Base-by-base conservation (phyloP, 2,329 filamentous ascomycete species). In the Penicillium sp. region DNA sequence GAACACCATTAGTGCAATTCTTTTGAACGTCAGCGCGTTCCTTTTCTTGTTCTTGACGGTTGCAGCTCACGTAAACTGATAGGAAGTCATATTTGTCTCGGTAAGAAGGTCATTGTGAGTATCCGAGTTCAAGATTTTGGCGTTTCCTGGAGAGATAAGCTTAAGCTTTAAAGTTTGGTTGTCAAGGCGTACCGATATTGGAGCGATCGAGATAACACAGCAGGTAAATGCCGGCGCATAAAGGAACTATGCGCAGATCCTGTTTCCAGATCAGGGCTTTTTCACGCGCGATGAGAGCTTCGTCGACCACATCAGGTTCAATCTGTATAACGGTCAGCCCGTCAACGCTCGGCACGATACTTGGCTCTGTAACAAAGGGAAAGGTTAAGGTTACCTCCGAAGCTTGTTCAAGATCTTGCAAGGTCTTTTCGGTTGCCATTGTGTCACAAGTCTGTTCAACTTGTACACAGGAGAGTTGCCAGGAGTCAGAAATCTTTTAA, bases 201-300 rank as follows among this genome's bases (percentile, higher is more conserved):
- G 81, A 79, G 36, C 81, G 75, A 66, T 87, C 84, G 19, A 87
- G 76, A 63, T 84, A 87, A 67, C 81, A 84, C 18, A 87, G 75
- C 38, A 87, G 75, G 64, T 86, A 88, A 42, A 87, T 84, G 44
- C 67, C 71, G 6, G 81, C 80, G n/a, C 76, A 80, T 12, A 87
- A 69, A 1, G 84, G 83, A 12, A 87, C 71, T 49, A 87, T 84
- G 46, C 79, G 76, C 14, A 80, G 51, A 63, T 87, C 84, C 59
- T 86, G 82, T 58, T 80, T 82, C 67, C 77, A 71, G 19, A 82
- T 54, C 6, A 82, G 70, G 7, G 61, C 58, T 50, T 54, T 65
- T 51, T 68, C 65, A 7, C 57, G 52, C 13, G 53, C 50, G 6
- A 43, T 50, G 13, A 58, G 53, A 5, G 48, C 52, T 16, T 41